These are phyloP conservation scores for Penicillium sp. DNA, from an alignment of 2,329 filamentous ascomycete genomes.

Conservation along the genomic window DNA sequence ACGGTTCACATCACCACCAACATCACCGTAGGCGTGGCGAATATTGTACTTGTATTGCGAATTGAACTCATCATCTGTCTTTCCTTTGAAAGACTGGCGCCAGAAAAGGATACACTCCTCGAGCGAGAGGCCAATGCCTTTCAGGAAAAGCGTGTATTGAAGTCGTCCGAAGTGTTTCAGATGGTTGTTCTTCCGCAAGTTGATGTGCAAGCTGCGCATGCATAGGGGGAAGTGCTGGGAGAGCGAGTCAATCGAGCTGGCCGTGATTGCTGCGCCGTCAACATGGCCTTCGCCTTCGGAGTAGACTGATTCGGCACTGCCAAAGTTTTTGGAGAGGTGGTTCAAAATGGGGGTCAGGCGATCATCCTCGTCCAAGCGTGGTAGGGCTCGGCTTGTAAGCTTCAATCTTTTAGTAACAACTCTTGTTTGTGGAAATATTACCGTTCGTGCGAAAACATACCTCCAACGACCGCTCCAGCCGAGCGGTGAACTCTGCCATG, in stretches of 20 bases:
- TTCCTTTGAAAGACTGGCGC: slow-evolving; percentile 79
- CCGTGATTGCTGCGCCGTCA: slow-evolving; percentile 72
- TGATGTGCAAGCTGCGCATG: slow-evolving; percentile 88
- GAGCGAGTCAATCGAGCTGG: slow-evolving; percentile 76
- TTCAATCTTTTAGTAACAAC: slow-evolving; percentile 40
- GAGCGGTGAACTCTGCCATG: slow-evolving; percentile 77
- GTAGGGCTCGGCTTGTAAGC: slow-evolving; percentile 87
- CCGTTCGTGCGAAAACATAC: slow-evolving; percentile 48
- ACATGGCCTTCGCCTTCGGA: slow-evolving; percentile 65
- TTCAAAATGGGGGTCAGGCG: slow-evolving; percentile 74
- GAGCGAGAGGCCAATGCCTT: slow-evolving; percentile 88
- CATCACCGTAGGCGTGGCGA: slow-evolving; percentile 91
- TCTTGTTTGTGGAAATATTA: slow-evolving; percentile 6
- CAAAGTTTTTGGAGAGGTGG: slow-evolving; percentile 94
- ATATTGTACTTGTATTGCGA: slow-evolving; percentile 98
- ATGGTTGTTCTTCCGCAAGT: slow-evolving; percentile 82
- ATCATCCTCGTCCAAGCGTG: slow-evolving; percentile 93
- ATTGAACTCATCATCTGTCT: slow-evolving; percentile 93
- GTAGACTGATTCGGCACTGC: slow-evolving; percentile 84
- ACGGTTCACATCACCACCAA: slow-evolving; percentile 87
- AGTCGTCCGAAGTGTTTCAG: slow-evolving; percentile 91
- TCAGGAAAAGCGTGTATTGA: slow-evolving; percentile 95
- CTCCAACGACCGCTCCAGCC: slow-evolving; percentile 80
- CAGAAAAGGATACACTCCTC: slow-evolving; percentile 92
- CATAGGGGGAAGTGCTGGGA: slow-evolving; percentile 85